phyloP scores from a whole-genome alignment of 2,329 filamentous ascomycete species.

The Penicillium aurantiogriseum region DNA sequence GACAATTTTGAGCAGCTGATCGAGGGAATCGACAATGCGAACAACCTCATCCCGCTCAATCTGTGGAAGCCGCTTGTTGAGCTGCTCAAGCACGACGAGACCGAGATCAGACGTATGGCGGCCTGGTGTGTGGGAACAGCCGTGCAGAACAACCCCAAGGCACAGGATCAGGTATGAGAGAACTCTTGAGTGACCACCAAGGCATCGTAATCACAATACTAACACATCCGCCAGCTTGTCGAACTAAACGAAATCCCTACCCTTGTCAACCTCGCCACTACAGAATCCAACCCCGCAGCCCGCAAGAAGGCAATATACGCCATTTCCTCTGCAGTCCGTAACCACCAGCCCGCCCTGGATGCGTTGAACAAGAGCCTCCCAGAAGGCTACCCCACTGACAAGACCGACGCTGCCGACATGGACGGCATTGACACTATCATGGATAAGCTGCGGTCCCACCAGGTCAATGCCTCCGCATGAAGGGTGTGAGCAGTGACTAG shows the following conservation, averaged over 20 bases:
- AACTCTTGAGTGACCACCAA: slow-evolving; percentile 33
- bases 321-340: slow-evolving; percentile 79
- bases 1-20: slow-evolving; percentile 95
- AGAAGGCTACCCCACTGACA: slow-evolving; percentile 57
- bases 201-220: slow-evolving; percentile 32
- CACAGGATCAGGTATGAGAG: slow-evolving; percentile 66
- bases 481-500: background rate
- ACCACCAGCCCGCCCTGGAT: slow-evolving; percentile 76
- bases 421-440: slow-evolving; percentile 77
- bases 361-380: slow-evolving; percentile 66
- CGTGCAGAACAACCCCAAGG: slow-evolving; percentile 90
- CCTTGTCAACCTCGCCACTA: slow-evolving; percentile 64
- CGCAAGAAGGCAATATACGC: slow-evolving; percentile 88
- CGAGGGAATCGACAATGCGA: slow-evolving; percentile 92
- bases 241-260: slow-evolving; percentile 65
- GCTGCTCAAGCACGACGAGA: slow-evolving; percentile 66
- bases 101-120: slow-evolving; percentile 75
- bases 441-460: slow-evolving; percentile 58
- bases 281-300: slow-evolving; percentile 61
- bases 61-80: slow-evolving; percentile 80
- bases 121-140: slow-evolving; percentile 95
- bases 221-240: slow-evolving; percentile 45
- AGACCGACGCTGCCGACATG: slow-evolving; percentile 84
- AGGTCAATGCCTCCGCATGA: slow-evolving; percentile 30
- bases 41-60: slow-evolving; percentile 76